These are phyloP conservation scores for Globisporangium canariense DNA, from an alignment of 352 stramenopile genomes.

Conservation along the genomic window DNA sequence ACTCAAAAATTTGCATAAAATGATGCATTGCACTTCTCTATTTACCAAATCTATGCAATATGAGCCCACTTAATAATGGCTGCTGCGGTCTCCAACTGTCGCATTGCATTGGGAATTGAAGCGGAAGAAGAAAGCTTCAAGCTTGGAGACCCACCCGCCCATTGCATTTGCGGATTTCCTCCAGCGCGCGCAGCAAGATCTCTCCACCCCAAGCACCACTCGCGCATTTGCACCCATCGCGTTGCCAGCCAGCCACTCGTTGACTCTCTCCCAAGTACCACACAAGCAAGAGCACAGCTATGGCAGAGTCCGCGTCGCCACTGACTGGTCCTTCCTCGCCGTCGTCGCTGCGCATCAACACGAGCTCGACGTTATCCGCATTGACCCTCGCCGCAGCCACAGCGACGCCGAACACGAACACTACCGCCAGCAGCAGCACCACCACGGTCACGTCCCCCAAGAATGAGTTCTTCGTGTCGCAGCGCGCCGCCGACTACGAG, in stretches of 20 bases:
- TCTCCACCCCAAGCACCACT: not conserved
- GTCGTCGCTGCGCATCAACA: slow-evolving; percentile 16
- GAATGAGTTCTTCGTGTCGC: slow-evolving; percentile 78
- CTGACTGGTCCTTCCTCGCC: not conserved
- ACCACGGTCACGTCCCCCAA: slow-evolving; percentile 38
- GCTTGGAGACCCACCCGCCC: not conserved
- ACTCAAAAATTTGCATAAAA: not conserved
- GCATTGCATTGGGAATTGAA: slow-evolving; percentile 8
- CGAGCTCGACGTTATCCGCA: slow-evolving; percentile 2
- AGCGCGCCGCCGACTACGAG: slow-evolving; percentile 67
- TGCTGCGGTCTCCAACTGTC: slow-evolving; percentile 5
- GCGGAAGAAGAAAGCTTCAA: slow-evolving; percentile 2
- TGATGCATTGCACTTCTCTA: too few species aligned
- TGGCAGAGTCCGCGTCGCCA: not conserved
- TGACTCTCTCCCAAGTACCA: too few species aligned
- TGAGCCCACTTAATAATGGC: not conserved
- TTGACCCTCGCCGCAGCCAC: not conserved
- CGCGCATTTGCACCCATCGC: not conserved
- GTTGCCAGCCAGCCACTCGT: not conserved
- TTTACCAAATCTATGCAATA: not conserved
- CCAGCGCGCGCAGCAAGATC: not conserved
- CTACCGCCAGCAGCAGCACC: slow-evolving; percentile 1
- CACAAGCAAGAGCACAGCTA: not conserved
- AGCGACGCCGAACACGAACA: not conserved
- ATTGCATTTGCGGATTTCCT: slow-evolving; percentile 2